A percentile compares a stretch with the other conserved stretches of the same genome.
Conservation (phyloP, 192 early-diverging fungal genomes). For the Backusella australiensis region DNA sequence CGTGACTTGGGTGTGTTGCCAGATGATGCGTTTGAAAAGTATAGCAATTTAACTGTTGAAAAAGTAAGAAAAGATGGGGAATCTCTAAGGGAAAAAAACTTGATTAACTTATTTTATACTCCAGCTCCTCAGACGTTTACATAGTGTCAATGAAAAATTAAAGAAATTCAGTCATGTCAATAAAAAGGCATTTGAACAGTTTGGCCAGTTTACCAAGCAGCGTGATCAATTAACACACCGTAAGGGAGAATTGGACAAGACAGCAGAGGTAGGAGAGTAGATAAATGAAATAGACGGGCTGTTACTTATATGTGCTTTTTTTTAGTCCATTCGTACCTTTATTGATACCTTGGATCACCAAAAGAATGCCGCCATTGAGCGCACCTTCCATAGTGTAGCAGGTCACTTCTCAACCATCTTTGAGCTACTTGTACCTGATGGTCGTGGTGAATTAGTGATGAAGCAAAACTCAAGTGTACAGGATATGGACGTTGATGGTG, state of each 20-base stretch:
- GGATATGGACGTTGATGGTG: slow-evolving; percentile 40
- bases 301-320: neutral
- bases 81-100: neutral
- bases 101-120: neutral
- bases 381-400: slow-evolving; percentile 92
- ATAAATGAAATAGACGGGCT: neutral
- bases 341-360: slow-evolving; percentile 90
- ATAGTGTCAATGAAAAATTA: slow-evolving; percentile 81
- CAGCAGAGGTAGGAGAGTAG: slow-evolving; percentile 48
- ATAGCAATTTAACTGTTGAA: slow-evolving; percentile 42
- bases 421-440: slow-evolving; percentile 85
- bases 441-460: slow-evolving; percentile 86
- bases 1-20: slow-evolving; percentile 95
- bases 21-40: slow-evolving; percentile 85
- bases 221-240: slow-evolving; percentile 77
- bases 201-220: slow-evolving; percentile 89
- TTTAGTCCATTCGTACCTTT: slow-evolving; percentile 77
- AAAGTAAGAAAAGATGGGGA: slow-evolving; percentile 37
- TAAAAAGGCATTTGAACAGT: slow-evolving; percentile 99
- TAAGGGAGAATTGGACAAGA: slow-evolving; percentile 87
- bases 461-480: slow-evolving; percentile 58
- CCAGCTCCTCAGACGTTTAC: slow-evolving; percentile 59
- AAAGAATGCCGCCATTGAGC: slow-evolving; percentile 96
- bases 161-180: slow-evolving; percentile 94
- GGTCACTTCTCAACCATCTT: slow-evolving; percentile 88